Evolutionary conservation across 169 alveolate species (phyloP).

Genomic region (Plasmodium vivax): DNA sequence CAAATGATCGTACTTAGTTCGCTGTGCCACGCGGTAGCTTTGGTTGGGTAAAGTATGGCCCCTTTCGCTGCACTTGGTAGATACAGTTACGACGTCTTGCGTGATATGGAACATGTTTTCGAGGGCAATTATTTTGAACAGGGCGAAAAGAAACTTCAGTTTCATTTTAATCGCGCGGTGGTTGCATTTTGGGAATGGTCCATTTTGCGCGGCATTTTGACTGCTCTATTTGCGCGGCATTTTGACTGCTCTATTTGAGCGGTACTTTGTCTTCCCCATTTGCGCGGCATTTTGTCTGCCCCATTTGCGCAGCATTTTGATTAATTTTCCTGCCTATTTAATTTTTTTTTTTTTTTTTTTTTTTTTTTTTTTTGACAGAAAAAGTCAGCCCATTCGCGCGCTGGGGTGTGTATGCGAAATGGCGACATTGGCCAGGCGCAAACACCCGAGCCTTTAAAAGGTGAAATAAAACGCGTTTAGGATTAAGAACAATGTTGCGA

Average conservation of each 20-base stretch:
- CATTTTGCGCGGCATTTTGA: not conserved
- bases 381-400: not conserved
- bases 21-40: not conserved
- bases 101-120: constrained; percentile 15
- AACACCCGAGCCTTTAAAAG: not conserved
- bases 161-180: constrained; percentile 38
- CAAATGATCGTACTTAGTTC: not conserved
- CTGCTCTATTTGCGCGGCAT: not conserved
- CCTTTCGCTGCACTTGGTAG: not conserved
- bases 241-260: not conserved
- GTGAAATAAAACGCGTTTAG: not conserved
- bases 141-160: not conserved
- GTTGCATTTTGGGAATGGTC: constrained; percentile 4
- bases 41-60: constrained; percentile 3
- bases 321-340: not conserved
- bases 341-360: not conserved
- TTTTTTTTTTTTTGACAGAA: not conserved
- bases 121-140: constrained; percentile 49
- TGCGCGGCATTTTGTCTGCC: not conserved
- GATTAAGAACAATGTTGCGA: not conserved
- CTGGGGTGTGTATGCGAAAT: not conserved
- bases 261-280: not conserved
- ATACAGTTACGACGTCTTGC: constrained; percentile 4
- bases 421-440: not conserved
- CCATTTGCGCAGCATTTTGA: not conserved